Evolutionary conservation across 495 filamentous ascomycete genomes (phyloP), one percentile per base, ranked within the genome.

Genomic region (Penicillium maclennaniae): DNA sequence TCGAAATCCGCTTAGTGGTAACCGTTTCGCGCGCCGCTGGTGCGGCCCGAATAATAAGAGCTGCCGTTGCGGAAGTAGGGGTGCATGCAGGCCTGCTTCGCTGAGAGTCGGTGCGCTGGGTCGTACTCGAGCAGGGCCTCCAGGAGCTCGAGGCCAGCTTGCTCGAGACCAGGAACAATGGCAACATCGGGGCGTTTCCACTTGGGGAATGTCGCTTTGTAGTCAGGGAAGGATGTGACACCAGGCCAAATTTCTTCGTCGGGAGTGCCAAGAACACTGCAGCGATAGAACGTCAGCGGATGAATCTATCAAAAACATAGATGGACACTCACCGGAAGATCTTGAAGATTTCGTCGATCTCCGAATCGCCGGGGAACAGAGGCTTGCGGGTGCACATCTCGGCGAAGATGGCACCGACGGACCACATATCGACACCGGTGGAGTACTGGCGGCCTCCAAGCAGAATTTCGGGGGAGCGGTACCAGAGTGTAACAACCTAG

Each of bases 271-370:
- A 97, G 83, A 25, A 95, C 72, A 49, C 93, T 96, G 62, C 38
- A 19, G 26, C 20, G 16, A 4, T 28, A 41, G 51, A 48, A n/a
- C 9, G 47, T 53, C 42, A 52, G 42, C 43, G 16, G 20, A 43
- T 9, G 12, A 27, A 14, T 4, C 7, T 12, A 25, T 15, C 9
- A 0, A 4, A 12, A 27, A 39, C 16, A 15, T 25, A 16, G 43
- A 21, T 21, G 3, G 40, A 21, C 3, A 53, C 83, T 59, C 74
- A 93, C 91, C 86, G 81, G 84, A 99, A 99, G 60, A 97, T 99
- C 74, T 96, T 97, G 79, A 97, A 97, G 61, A 99, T 97, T 75
- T 99, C 95, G 61, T 99, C 93, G 71, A 99, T 97, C 69, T 99
- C 93, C 2, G 91, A 96, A 69, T 99, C 95, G 36, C 93, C 93